These are phyloP conservation scores for Hsuehochloa calcarea DNA, from an alignment of 176 grass and related monocot species.

Conservation along the genomic window DNA sequence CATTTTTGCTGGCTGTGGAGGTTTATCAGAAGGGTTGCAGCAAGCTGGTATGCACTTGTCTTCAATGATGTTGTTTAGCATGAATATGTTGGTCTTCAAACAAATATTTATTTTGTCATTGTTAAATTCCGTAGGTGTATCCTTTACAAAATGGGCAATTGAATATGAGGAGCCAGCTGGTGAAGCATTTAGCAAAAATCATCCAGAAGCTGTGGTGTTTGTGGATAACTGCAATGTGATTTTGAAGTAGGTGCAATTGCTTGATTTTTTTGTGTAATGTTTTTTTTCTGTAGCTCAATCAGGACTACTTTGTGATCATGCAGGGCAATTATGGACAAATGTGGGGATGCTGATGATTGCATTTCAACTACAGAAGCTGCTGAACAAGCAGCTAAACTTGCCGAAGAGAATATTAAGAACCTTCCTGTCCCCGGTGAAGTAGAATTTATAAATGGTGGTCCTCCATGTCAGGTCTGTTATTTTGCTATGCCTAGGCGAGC, in stretches of 20 bases:
- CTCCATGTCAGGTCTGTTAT: slow-evolving; percentile 84
- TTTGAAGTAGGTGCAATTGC: slow-evolving; percentile 65
- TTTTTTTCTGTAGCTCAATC: not conserved
- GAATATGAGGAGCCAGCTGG: slow-evolving; percentile 97
- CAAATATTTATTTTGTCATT: slow-evolving; percentile 11
- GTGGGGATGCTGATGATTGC: slow-evolving; percentile 87
- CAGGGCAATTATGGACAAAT: slow-evolving; percentile 99
- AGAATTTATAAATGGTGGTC: slow-evolving; percentile 98
- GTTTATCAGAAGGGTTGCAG: slow-evolving; percentile 93
- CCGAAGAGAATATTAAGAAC: slow-evolving; percentile 76
- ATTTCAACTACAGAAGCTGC: slow-evolving; percentile 90
- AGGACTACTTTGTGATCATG: not conserved
- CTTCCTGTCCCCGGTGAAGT: slow-evolving; percentile 93
- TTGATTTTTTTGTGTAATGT: not conserved
- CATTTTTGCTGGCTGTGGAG: slow-evolving; percentile 98
- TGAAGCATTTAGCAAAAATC: slow-evolving; percentile 89
- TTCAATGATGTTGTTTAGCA: slow-evolving; percentile 19
- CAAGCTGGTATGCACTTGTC: slow-evolving; percentile 64
- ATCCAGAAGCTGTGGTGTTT: slow-evolving; percentile 86
- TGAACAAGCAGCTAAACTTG: slow-evolving; percentile 68
- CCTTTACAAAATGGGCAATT: slow-evolving; percentile 98
- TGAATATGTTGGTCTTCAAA: not conserved
- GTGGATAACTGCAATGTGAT: slow-evolving; percentile 99
- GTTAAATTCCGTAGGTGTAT: slow-evolving; percentile 56
- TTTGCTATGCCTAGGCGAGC: slow-evolving; percentile 10